Evolutionary conservation across 768 basidiomycete genomes (phyloP).

Genomic region (Kwoniella europaea): DNA sequence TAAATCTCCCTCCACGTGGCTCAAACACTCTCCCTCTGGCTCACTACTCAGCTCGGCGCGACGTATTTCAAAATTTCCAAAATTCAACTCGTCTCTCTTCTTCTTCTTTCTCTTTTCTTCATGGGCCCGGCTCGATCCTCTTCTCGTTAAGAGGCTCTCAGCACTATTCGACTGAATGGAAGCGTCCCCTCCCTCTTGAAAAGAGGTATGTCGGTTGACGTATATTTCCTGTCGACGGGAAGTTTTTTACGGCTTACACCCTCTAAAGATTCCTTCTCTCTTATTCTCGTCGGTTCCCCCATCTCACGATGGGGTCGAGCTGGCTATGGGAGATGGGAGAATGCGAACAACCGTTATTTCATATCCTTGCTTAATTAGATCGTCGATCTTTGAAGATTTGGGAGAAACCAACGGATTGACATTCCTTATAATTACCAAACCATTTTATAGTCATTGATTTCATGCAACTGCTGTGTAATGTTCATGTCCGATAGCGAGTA

Average conservation of each 20-base stretch:
- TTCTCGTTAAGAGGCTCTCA: conserved; percentile 24
- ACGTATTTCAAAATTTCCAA: conserved; percentile 25
- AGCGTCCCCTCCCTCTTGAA: conserved; percentile 38
- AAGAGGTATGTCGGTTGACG: conserved; percentile 38
- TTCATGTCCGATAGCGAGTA: background rate
- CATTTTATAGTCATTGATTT: background rate
- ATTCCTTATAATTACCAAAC: conserved; percentile 17
- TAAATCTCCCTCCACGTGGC: background rate
- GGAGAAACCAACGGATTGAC: conserved; percentile 58
- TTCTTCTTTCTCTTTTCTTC: conserved; percentile 31
- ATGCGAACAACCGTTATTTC: conserved; percentile 52
- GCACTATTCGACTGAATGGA: conserved; percentile 52
- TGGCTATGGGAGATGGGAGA: conserved; percentile 1
- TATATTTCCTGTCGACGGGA: conserved; percentile 57
- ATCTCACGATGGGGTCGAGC: conserved; percentile 20
- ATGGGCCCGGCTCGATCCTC: conserved; percentile 43
- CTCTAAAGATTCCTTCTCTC: conserved; percentile 36
- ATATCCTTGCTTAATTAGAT: conserved; percentile 55
- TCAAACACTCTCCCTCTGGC: too few relatives aligned
- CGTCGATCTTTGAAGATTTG: conserved; percentile 53
- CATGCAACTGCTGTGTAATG: too few relatives aligned
- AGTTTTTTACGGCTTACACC: conserved; percentile 45
- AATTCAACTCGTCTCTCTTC: background rate
- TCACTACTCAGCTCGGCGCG: background rate
- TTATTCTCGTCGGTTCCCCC: conserved; percentile 7